Base-by-base conservation (phyloP, 805 yeast genomes). In the Komagataella phaffii region DNA sequence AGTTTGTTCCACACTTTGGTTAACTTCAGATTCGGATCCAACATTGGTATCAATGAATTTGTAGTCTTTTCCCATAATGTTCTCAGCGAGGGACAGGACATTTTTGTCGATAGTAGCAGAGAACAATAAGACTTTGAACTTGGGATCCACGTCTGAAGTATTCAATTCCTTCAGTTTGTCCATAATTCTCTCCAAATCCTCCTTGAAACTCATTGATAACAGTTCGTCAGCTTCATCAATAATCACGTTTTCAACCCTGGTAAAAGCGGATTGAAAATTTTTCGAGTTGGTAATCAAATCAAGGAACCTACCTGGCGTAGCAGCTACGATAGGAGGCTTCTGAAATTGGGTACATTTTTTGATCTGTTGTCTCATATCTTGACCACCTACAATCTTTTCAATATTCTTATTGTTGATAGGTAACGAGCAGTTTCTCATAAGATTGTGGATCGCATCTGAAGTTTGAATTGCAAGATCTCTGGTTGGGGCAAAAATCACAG, bases 211-310 rank as follows among this genome's bases (percentile, higher is more conserved):
- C 54, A 79, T 81, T 64, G 85, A 93, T 54, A 90, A 73, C 50
- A 90, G 69, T 59, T 93, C 78, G 68, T 90, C 97, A 44, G 96
- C 96, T 70, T 90, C 98, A 65, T 90, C 97, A 56, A 88, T 79
- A 45, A 89, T 83, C 54, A 86, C 73, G 59, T 82, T 78, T 53
- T 75, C 75, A 52, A 90, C 71, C 51, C 71, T 65, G 45, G 65
- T 63, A 64, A 88, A 82, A 45, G 74, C 67, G 7, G 67, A 64
- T 19, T 66, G 65, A 17, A 78, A 73, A 14, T 63, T 64, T 24
- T 65, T 68, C 21, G 72, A 75, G 52, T 74, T 74, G 44, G 67
- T 61, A 48, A 88, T 64, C 55, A 81, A 70, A 58, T 83, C 95
- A 51, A 74, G 63, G 52, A 89, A 73, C 67, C 96, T 78, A 57